Evolutionary conservation across 305 asterid genomes (phyloP).

Genomic region (Petunia hybrid): DNA sequence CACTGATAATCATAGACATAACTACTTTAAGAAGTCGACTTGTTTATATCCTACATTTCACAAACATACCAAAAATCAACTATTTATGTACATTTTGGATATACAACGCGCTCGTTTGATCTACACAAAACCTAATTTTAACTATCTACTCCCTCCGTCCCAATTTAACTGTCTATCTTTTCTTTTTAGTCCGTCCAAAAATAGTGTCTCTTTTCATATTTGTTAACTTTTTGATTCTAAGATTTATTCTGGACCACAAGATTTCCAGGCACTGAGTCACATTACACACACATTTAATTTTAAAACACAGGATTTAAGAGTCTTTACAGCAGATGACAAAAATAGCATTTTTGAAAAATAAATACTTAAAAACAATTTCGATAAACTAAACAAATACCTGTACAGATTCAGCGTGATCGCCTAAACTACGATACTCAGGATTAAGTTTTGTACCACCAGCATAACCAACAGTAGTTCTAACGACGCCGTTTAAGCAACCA

Average conservation of each 20-base stretch:
- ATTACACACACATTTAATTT: too few relatives aligned
- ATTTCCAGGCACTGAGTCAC: too few relatives aligned
- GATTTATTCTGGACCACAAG: too few relatives aligned
- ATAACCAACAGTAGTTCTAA: constrained; percentile 79
- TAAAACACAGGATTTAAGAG: too few relatives aligned
- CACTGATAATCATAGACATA: not conserved
- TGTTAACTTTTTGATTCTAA: too few relatives aligned
- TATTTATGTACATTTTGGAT: not conserved
- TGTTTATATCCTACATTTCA: not conserved
- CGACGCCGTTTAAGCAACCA: constrained; percentile 89
- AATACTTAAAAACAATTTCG: too few relatives aligned
- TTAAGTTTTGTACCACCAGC: constrained; percentile 79
- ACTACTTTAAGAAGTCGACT: not conserved
- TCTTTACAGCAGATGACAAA: too few relatives aligned
- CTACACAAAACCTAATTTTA: not conserved
- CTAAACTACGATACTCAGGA: constrained; percentile 88
- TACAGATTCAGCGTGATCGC: constrained; percentile 91
- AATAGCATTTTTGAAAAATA: too few relatives aligned
- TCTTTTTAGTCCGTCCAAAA: too few relatives aligned
- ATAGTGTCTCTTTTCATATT: too few relatives aligned
- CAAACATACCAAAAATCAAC: not conserved
- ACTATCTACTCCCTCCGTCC: not conserved
- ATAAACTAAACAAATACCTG: constrained; percentile 55
- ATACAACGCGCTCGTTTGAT: constrained; percentile 1
- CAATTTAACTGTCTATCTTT: too few relatives aligned